Evolutionary conservation across 345 rosid species (phyloP).

Genomic region (Citrus mangshanensis): DNA sequence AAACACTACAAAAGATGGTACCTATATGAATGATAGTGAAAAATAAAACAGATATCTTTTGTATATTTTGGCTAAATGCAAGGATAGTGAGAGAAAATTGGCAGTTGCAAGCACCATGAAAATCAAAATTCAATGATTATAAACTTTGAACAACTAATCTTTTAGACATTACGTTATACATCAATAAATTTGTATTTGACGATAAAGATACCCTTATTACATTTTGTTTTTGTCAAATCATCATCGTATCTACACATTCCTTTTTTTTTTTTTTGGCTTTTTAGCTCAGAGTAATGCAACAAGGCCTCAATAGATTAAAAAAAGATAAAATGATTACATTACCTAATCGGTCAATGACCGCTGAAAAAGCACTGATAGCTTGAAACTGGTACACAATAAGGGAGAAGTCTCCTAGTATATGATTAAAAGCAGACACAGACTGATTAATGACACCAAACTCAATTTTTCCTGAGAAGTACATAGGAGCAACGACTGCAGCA

Average conservation of each 20-base stretch:
- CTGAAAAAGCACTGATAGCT: conserved; percentile 94
- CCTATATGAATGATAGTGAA: neutral
- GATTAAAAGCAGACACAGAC: conserved; percentile 95
- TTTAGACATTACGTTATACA: neutral
- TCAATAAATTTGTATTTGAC: neutral
- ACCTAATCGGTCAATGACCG: conserved; percentile 97
- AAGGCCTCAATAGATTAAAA: conserved; percentile 4
- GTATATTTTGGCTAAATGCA: neutral
- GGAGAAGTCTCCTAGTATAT: conserved; percentile 91
- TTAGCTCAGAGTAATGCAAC: neutral
- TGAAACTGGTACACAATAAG: conserved; percentile 94
- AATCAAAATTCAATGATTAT: neutral
- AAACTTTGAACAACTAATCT: neutral
- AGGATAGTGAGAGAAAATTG: neutral
- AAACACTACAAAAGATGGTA: neutral
- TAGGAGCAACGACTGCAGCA: conserved; percentile 96
- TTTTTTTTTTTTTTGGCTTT: neutral
- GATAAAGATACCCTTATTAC: neutral
- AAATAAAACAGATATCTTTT: neutral
- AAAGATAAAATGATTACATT: conserved; percentile 13
- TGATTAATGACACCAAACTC: conserved; percentile 99
- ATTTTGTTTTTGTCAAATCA: neutral
- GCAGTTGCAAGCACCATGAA: neutral
- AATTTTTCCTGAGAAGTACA: conserved; percentile 95
- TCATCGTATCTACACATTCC: neutral